Conservation (phyloP, 2,329 filamentous ascomycete species). For the Chalaropsis thielavioides region DNA sequence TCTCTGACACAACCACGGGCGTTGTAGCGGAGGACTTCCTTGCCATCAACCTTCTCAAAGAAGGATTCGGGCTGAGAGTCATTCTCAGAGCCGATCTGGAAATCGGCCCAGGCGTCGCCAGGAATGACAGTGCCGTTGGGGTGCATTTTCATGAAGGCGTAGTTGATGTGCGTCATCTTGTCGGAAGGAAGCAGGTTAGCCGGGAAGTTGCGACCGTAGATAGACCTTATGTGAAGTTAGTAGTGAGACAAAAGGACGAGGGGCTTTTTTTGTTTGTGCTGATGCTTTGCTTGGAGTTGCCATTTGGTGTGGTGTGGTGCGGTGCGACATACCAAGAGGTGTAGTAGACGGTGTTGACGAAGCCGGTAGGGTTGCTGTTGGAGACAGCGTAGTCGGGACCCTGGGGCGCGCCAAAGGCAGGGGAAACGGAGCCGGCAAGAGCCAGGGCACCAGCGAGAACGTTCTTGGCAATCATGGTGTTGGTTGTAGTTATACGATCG, state of each 20-base stretch:
- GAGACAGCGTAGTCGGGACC: too few species aligned
- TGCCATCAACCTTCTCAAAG: slow-evolving; percentile 40
- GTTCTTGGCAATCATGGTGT: slow-evolving; percentile 8
- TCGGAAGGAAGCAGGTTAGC: slow-evolving; percentile 54
- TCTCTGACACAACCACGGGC: slow-evolving; percentile 73
- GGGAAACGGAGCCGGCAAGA: not conserved
- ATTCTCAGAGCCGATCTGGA: slow-evolving; percentile 46
- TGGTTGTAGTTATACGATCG: not conserved
- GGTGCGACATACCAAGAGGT: slow-evolving; percentile 12
- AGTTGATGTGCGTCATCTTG: slow-evolving; percentile 65
- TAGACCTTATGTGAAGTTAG: slow-evolving; percentile 33
- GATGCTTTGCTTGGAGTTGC: too few species aligned
- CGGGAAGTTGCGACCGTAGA: slow-evolving; percentile 61
- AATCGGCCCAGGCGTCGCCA: slow-evolving; percentile 55
- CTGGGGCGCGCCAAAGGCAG: not conserved
- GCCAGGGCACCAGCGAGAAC: slow-evolving; percentile 12
- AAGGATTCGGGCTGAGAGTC: not conserved
- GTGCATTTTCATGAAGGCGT: slow-evolving; percentile 63
- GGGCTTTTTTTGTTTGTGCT: too few species aligned
- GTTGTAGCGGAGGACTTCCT: slow-evolving; percentile 41
- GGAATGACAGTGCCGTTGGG: slow-evolving; percentile 58
- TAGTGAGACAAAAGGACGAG: not conserved
- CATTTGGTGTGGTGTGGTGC: too few species aligned
- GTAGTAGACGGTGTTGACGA: slow-evolving; percentile 18
- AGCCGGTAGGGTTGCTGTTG: not conserved